Evolutionary conservation across 164 flowering plant genomes (phyloP).

Genomic region (Aristolochia californica): DNA sequence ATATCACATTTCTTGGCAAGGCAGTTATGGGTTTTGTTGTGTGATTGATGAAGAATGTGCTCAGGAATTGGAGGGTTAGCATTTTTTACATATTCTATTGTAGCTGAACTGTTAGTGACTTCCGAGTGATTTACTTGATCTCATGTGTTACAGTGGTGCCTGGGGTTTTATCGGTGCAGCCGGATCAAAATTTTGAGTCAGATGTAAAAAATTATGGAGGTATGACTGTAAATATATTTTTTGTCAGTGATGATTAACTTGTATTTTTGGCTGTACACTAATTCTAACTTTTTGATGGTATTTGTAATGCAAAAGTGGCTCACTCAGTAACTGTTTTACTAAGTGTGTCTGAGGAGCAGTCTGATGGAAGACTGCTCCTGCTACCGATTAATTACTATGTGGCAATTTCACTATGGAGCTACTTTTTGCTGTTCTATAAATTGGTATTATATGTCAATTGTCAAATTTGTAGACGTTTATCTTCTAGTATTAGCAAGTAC

Average conservation of each 20-base stretch:
- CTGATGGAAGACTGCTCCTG: neutral
- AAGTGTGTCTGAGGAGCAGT: neutral
- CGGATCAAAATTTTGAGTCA: slow-evolving; percentile 54
- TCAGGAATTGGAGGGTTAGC: slow-evolving; percentile 52
- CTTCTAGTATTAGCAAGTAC: no score
- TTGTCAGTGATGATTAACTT: neutral
- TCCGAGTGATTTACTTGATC: neutral
- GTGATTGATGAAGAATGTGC: slow-evolving; percentile 77
- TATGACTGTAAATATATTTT: slow-evolving; percentile 11
- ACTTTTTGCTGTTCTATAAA: no score
- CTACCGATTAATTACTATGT: neutral
- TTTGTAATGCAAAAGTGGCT: neutral
- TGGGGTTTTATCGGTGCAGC: slow-evolving; percentile 66
- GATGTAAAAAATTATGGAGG: slow-evolving; percentile 80
- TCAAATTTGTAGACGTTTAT: no score
- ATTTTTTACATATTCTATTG: neutral
- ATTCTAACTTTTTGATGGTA: neutral
- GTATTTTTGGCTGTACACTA: neutral
- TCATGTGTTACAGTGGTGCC: slow-evolving; percentile 51
- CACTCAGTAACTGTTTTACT: neutral
- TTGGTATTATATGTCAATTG: no score
- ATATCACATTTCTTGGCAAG: slow-evolving; percentile 77
- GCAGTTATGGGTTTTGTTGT: slow-evolving; percentile 79
- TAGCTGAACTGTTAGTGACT: slow-evolving; percentile 1
- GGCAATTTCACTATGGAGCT: no score